These are phyloP conservation scores for Mediolabrus comicus DNA, from an alignment of 108 stramenopile genomes.

Conservation along the genomic window DNA sequence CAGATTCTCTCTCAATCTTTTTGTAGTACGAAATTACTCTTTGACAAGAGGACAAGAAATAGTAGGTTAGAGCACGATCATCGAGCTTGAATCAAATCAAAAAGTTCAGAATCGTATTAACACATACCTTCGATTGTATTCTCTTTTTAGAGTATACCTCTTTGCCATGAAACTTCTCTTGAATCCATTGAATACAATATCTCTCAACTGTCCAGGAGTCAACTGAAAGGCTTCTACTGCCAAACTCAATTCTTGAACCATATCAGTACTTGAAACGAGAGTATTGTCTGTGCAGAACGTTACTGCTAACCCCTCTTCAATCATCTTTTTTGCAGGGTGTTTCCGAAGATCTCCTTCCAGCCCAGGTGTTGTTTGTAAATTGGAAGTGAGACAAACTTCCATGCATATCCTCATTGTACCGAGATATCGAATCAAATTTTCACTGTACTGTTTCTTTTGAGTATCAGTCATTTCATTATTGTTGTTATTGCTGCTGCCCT, in stretches of 20 bases:
- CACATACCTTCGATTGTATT: constrained; percentile 18
- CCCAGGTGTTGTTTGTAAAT: constrained; percentile 40
- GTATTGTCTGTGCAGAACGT: constrained; percentile 38
- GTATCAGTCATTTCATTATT: constrained; percentile 26
- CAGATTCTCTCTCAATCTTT: constrained; percentile 31
- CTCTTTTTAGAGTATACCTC: constrained; percentile 30
- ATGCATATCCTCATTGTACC: constrained; percentile 40
- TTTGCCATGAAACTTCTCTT: constrained; percentile 41
- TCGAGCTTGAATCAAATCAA: too few species aligned
- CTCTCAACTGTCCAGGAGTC: constrained; percentile 24
- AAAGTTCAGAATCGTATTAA: too few species aligned
- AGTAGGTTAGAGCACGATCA: too few species aligned
- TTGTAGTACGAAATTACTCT: constrained; percentile 39
- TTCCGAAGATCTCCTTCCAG: constrained; percentile 28
- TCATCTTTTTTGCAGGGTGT: constrained; percentile 40
- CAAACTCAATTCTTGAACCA: constrained; percentile 24
- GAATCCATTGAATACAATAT: constrained; percentile 38
- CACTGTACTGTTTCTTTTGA: constrained; percentile 29
- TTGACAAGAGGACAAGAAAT: too few species aligned
- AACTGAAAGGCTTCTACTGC: constrained; percentile 36
- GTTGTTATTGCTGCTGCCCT: constrained; percentile 4
- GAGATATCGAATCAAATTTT: constrained; percentile 36
- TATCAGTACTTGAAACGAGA: constrained; percentile 28
- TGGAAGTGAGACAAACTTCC: constrained; percentile 40
- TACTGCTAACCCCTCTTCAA: constrained; percentile 39